A percentile compares a stretch with the other conserved stretches of the same genome.
Conservation (phyloP, 1,284 basidiomycete species). For the Sphagnurus paluster region DNA sequence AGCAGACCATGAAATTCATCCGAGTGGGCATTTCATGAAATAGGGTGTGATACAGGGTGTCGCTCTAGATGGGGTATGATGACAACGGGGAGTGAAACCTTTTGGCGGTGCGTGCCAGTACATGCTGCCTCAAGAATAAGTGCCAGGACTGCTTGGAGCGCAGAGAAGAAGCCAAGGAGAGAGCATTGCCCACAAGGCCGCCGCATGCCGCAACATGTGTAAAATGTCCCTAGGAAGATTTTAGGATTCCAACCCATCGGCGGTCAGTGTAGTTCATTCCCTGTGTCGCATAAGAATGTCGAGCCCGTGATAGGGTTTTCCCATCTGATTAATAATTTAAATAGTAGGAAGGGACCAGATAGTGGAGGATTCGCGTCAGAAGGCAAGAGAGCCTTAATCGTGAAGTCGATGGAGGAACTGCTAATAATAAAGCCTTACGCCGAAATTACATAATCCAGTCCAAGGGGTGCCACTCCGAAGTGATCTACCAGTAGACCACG, state of each 20-base stretch:
- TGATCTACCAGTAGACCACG: too few species aligned
- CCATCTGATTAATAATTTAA: slow-evolving; percentile 3
- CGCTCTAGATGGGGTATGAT: slow-evolving; percentile 3
- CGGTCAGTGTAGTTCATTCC: slow-evolving; percentile 5
- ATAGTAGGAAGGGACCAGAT: not conserved
- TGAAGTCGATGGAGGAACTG: too few species aligned
- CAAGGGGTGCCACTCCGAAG: too few species aligned
- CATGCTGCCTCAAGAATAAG: slow-evolving; percentile 2
- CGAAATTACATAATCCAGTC: slow-evolving; percentile 9
- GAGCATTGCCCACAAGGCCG: slow-evolving; percentile 5
- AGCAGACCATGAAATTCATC: not conserved
- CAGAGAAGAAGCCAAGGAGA: not conserved
- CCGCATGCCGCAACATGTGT: slow-evolving; percentile 9
- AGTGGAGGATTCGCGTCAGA: not conserved
- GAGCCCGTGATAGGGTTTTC: slow-evolving; percentile 8
- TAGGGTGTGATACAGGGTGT: not conserved
- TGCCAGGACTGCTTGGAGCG: not conserved
- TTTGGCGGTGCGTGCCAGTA: slow-evolving; percentile 2
- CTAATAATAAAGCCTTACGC: too few species aligned
- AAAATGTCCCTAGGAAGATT: slow-evolving; percentile 9
- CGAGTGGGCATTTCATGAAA: not conserved
- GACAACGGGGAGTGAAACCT: not conserved
- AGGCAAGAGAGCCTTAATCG: too few species aligned
- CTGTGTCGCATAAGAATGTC: slow-evolving; percentile 5
- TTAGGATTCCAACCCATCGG: slow-evolving; percentile 8